Evolutionary conservation across 345 rosid species (phyloP).

Genomic region (Eucalyptus regnans): DNA sequence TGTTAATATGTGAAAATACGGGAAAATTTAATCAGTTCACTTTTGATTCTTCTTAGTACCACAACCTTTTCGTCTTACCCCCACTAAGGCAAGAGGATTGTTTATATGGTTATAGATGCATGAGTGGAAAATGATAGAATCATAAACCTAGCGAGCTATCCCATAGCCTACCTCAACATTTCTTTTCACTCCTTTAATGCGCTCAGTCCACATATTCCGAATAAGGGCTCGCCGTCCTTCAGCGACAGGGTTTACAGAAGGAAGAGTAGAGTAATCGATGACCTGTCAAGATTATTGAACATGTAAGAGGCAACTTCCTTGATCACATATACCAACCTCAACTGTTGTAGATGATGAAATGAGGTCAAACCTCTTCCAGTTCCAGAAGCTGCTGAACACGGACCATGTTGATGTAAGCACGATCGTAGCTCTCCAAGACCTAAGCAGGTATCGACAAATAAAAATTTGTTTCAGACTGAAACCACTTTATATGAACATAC

Average conservation of each 20-base stretch:
- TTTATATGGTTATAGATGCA: neutral
- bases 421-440: constrained; percentile 99
- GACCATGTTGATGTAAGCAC: constrained; percentile 95
- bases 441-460: constrained; percentile 4
- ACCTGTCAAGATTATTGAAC: constrained; percentile 32
- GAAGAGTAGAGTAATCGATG: constrained; percentile 90
- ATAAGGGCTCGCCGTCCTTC: constrained; percentile 83
- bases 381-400: constrained; percentile 98
- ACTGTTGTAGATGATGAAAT: neutral
- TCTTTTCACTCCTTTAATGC: constrained; percentile 89
- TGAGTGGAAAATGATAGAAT: neutral
- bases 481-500: neutral
- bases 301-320: neutral
- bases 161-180: constrained; percentile 75
- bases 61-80: neutral
- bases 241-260: constrained; percentile 57
- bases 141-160: neutral
- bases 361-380: constrained; percentile 76
- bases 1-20: neutral
- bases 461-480: neutral
- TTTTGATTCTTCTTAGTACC: neutral
- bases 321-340: neutral
- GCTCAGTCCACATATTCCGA: constrained; percentile 97
- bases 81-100: neutral
- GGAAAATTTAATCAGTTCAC: neutral